phyloP scores from a whole-genome alignment of 805 yeast species.

The Metschnikowia anglica region DNA sequence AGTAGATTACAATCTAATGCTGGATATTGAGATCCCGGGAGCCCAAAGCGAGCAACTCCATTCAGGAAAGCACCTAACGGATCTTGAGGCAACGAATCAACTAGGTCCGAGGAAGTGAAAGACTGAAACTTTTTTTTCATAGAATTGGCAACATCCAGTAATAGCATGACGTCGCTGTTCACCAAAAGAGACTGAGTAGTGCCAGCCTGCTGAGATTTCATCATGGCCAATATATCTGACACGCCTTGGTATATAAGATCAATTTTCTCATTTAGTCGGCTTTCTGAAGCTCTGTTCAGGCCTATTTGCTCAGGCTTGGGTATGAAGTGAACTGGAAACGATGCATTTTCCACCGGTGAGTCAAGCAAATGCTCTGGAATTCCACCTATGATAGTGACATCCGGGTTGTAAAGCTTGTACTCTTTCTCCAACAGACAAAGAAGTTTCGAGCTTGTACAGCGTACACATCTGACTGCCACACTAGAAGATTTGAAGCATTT shows the following conservation, averaged over 20 bases:
- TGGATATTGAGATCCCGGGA: constrained; percentile 1
- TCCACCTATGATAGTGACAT: constrained; percentile 18
- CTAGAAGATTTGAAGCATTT: constrained; percentile 57
- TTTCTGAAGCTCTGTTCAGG: neutral
- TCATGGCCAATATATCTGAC: constrained; percentile 30
- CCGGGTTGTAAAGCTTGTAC: constrained; percentile 15
- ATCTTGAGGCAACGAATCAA: constrained; percentile 3
- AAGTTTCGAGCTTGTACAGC: constrained; percentile 54
- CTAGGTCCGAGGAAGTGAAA: constrained; percentile 2
- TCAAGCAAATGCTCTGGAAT: constrained; percentile 19
- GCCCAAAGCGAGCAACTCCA: constrained; percentile 4
- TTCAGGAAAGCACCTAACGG: constrained; percentile 1
- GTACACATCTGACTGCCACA: constrained; percentile 48
- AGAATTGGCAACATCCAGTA: constrained; percentile 29
- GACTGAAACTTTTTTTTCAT: constrained; percentile 19
- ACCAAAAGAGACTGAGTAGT: constrained; percentile 11
- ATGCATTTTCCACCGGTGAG: constrained; percentile 4
- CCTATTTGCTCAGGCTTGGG: constrained; percentile 7
- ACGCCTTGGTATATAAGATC: constrained; percentile 37
- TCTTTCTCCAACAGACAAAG: constrained; percentile 50
- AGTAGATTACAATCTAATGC: neutral
- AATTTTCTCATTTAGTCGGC: constrained; percentile 20
- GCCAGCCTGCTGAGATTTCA: constrained; percentile 18
- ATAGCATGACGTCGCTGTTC: constrained; percentile 26
- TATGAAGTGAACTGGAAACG: constrained; percentile 12